Evolutionary conservation across 306 rosid genomes (phyloP).

Genomic region (Hippophae rhamnoides): DNA sequence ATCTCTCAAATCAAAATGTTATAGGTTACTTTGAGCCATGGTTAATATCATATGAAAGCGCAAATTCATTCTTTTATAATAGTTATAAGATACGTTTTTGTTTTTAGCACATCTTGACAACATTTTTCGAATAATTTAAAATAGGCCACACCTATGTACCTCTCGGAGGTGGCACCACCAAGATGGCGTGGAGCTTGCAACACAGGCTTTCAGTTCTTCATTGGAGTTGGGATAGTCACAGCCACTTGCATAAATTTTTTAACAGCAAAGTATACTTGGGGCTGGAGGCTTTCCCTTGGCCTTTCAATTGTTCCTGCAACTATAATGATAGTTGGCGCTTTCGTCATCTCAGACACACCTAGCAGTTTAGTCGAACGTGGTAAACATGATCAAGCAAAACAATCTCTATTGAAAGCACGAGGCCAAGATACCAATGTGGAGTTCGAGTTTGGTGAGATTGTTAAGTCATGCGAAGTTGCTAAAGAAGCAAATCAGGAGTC

Average conservation of each 20-base stretch:
- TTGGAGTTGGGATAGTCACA: constrained; percentile 24
- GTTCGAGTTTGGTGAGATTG: background rate
- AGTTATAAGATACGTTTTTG: too few relatives aligned
- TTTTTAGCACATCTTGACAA: too few relatives aligned
- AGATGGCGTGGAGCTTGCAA: constrained; percentile 58
- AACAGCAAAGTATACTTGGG: constrained; percentile 39
- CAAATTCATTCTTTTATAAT: too few relatives aligned
- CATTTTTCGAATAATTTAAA: too few relatives aligned
- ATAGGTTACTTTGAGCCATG: too few relatives aligned
- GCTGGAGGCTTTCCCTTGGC: constrained; percentile 50
- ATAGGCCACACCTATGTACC: constrained; percentile 47
- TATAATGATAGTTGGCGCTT: constrained; percentile 25
- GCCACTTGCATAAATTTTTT: constrained; percentile 34
- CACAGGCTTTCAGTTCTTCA: constrained; percentile 40
- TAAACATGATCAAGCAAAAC: constrained; percentile 29
- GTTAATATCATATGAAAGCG: too few relatives aligned
- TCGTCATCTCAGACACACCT: constrained; percentile 34
- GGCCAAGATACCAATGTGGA: background rate
- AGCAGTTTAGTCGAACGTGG: constrained; percentile 41
- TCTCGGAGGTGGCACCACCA: constrained; percentile 47
- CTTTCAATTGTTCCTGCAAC: constrained; percentile 30
- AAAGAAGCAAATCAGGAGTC: background rate
- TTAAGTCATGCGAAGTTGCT: background rate
- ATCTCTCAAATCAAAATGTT: too few relatives aligned
- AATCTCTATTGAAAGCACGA: constrained; percentile 12